A percentile compares a stretch with the other conserved stretches of the same genome.
These are phyloP conservation scores for Candida odintsovae DNA, from an alignment of 805 yeast species.

Conservation along the genomic window DNA sequence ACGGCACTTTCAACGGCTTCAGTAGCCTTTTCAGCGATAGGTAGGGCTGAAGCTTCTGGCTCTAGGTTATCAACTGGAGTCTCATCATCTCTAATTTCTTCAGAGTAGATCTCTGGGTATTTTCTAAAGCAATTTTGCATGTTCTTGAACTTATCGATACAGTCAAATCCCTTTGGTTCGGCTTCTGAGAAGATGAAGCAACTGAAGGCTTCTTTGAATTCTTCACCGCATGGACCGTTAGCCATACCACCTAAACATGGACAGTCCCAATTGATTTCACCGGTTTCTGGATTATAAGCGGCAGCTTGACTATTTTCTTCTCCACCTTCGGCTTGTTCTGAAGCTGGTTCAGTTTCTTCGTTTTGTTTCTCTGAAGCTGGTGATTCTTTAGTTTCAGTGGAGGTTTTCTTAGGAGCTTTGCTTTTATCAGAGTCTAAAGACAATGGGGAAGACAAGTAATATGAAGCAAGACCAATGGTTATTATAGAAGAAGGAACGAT, in stretches of 20 bases:
- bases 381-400: not conserved
- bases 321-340: constrained; percentile 21
- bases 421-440: constrained; percentile 13
- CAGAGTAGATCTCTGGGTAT: constrained; percentile 91
- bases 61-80: constrained; percentile 29
- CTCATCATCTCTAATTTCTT: constrained; percentile 80
- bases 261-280: constrained; percentile 99
- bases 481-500: constrained; percentile 13
- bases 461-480: constrained; percentile 14
- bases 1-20: too few relatives aligned
- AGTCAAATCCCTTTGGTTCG: constrained; percentile 96
- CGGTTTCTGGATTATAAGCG: constrained; percentile 94
- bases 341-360: constrained; percentile 3
- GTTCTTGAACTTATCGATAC: constrained; percentile 80
- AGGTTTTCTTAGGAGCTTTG: constrained; percentile 1
- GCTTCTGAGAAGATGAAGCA: constrained; percentile 91
- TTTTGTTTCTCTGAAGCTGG: constrained; percentile 3
- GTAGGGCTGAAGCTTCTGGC: constrained; percentile 12
- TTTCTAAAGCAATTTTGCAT: constrained; percentile 94
- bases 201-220: constrained; percentile 88
- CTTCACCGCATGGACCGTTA: constrained; percentile 96
- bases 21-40: not conserved
- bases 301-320: constrained; percentile 44
- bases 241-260: constrained; percentile 99
- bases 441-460: constrained; percentile 14